Evolutionary conservation across 163 green algal species (phyloP).

Genomic region (Chlamydomonas reinhardtii): DNA sequence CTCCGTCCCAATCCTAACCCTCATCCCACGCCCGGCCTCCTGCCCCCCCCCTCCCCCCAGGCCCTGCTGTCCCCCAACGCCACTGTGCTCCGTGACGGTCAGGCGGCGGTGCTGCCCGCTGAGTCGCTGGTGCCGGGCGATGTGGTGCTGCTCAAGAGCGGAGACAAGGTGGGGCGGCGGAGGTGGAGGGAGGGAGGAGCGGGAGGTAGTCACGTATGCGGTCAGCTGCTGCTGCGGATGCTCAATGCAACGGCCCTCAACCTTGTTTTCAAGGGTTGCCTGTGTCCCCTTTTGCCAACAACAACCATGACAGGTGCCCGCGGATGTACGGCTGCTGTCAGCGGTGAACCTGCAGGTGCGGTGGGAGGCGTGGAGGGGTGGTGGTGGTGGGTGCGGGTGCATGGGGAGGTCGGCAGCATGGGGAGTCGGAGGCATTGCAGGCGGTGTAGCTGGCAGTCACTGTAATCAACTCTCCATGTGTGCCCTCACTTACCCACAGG

Average conservation of each 20-base stretch:
- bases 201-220: no score
- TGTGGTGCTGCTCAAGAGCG: slow-evolving; percentile 87
- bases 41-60: no score
- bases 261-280: no score
- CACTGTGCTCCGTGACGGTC: slow-evolving; percentile 52
- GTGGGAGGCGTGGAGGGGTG: no score
- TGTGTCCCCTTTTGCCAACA: no score
- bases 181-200: slow-evolving; percentile 46
- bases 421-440: neutral
- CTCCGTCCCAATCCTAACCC: no score
- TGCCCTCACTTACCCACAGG: neutral
- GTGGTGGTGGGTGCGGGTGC: neutral
- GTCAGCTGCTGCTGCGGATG: no score
- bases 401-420: no score
- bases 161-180: slow-evolving; percentile 80
- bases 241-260: no score
- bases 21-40: no score
- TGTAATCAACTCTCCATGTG: no score
- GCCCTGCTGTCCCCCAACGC: slow-evolving; percentile 49
- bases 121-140: slow-evolving; percentile 93
- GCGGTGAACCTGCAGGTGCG: slow-evolving; percentile 58
- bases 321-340: slow-evolving; percentile 54
- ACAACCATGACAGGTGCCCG: slow-evolving; percentile 23
- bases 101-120: neutral
- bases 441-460: no score